Evolutionary conservation across 2,329 filamentous ascomycete genomes (phyloP).

Genomic region (Paecilomyces sp.): DNA sequence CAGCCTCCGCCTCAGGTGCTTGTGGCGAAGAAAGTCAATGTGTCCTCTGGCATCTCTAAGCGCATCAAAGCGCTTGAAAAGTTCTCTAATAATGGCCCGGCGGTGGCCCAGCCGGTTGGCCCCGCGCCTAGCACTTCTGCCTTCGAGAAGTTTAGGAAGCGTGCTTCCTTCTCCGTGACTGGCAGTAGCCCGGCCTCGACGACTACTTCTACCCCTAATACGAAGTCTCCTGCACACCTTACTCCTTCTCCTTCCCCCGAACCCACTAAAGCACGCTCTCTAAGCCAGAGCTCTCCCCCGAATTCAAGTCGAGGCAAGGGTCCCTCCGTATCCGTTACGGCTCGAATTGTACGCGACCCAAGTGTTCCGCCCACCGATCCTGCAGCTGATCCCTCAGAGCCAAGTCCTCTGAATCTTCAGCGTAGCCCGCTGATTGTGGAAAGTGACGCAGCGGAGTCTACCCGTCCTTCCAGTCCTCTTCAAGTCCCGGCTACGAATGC

Average conservation of each 20-base stretch:
- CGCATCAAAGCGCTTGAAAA: slow-evolving; percentile 91
- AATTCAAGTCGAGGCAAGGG: slow-evolving; percentile 14
- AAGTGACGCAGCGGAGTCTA: slow-evolving; percentile 47
- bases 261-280: slow-evolving; percentile 22
- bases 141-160: slow-evolving; percentile 46
- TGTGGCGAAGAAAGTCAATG: slow-evolving; percentile 65
- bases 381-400: slow-evolving; percentile 19
- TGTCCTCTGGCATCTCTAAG: slow-evolving; percentile 86
- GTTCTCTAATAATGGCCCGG: slow-evolving; percentile 47
- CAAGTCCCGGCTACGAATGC: slow-evolving; percentile 8
- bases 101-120: slow-evolving; percentile 16
- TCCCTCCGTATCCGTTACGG: slow-evolving; percentile 82
- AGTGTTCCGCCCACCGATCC: slow-evolving; percentile 34
- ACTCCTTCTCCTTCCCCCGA: slow-evolving; percentile 19
- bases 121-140: slow-evolving; percentile 51
- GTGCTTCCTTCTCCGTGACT: slow-evolving; percentile 29
- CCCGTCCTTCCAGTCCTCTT: slow-evolving; percentile 10
- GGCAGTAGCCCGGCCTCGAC: slow-evolving; percentile 15
- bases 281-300: slow-evolving; percentile 18
- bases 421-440: slow-evolving; percentile 57
- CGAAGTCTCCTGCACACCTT: slow-evolving; percentile 19
- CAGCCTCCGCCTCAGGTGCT: slow-evolving; percentile 38
- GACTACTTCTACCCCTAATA: slow-evolving; percentile 6
- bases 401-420: slow-evolving; percentile 39
- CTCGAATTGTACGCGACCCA: slow-evolving; percentile 66